These are phyloP conservation scores for Leucocoprinus sp. DNA, from an alignment of 768 basidiomycete species.

Conservation along the genomic window DNA sequence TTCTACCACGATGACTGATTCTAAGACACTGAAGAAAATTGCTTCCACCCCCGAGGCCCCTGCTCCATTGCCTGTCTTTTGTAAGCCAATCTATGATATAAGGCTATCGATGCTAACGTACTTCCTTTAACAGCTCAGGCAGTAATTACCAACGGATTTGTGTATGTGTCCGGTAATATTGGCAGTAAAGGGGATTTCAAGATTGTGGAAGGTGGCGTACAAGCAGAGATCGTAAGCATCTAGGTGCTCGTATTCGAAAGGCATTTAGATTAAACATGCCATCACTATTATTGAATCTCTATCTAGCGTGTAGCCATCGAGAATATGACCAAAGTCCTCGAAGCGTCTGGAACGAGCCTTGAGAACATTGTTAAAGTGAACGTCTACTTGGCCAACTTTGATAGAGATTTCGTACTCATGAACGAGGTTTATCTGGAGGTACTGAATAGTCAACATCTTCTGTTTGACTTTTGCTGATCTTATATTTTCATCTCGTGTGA, in stretches of 20 bases:
- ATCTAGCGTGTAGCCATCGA: constrained; percentile 28
- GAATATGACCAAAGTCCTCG: constrained; percentile 32
- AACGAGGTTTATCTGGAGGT: constrained; percentile 33
- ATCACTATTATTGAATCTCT: not conserved
- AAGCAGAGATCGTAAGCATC: constrained; percentile 11
- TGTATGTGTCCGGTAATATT: constrained; percentile 14
- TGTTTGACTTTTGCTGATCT: not conserved
- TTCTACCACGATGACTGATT: constrained; percentile 2
- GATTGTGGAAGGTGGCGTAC: constrained; percentile 13
- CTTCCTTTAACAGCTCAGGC: constrained; percentile 26
- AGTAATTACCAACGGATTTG: constrained; percentile 22
- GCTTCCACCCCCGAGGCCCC: constrained; percentile 25
- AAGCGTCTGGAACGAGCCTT: constrained; percentile 33
- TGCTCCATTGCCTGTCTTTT: constrained; percentile 29
- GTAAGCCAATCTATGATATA: constrained; percentile 13
- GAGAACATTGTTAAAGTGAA: constrained; percentile 35
- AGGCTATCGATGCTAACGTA: not conserved
- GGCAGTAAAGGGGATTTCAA: constrained; percentile 10
- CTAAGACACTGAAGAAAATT: constrained; percentile 16
- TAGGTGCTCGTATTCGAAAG: not conserved
- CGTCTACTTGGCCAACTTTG: constrained; percentile 32
- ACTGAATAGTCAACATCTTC: not conserved
- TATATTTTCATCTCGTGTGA: constrained; percentile 10
- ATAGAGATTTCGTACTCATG: constrained; percentile 28
- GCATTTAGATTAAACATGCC: not conserved